phyloP scores from a whole-genome alignment of 1,284 basidiomycete genomes.

The Ceratobasidium sp. region DNA sequence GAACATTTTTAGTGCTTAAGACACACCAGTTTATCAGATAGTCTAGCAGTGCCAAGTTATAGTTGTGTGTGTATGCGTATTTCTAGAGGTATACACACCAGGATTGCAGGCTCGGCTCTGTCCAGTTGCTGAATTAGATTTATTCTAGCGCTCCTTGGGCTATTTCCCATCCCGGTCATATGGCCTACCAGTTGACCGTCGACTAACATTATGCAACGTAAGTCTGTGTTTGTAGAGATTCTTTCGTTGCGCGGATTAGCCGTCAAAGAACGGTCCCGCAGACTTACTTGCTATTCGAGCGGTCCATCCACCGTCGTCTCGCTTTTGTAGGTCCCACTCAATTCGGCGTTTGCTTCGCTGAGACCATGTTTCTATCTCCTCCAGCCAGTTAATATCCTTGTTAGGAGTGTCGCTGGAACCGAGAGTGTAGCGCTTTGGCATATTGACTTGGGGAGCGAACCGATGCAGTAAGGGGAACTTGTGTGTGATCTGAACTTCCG shows the following conservation, averaged over 20 bases:
- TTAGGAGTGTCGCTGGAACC: neutral
- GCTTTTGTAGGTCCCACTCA: neutral
- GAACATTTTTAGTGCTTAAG: no score
- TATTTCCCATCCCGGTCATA: neutral
- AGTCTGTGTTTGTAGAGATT: no score
- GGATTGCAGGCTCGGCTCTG: neutral
- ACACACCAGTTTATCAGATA: no score
- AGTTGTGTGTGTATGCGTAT: no score
- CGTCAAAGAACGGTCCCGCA: neutral
- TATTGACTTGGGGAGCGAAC: no score
- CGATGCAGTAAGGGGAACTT: no score
- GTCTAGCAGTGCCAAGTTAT: no score
- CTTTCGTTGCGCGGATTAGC: neutral
- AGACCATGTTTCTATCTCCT: slow-evolving; percentile 13
- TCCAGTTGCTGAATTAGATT: slow-evolving; percentile 10
- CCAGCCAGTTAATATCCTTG: slow-evolving; percentile 7
- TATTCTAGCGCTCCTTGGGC: neutral
- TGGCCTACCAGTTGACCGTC: neutral
- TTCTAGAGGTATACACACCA: neutral
- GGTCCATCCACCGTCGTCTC: neutral
- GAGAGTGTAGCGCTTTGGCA: slow-evolving; percentile 3
- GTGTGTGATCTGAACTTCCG: no score
- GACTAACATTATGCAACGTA: neutral
- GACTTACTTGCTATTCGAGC: slow-evolving; percentile 1
- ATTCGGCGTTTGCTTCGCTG: neutral